phyloP scores from a whole-genome alignment of 768 basidiomycete species.

The Collybia sordida region DNA sequence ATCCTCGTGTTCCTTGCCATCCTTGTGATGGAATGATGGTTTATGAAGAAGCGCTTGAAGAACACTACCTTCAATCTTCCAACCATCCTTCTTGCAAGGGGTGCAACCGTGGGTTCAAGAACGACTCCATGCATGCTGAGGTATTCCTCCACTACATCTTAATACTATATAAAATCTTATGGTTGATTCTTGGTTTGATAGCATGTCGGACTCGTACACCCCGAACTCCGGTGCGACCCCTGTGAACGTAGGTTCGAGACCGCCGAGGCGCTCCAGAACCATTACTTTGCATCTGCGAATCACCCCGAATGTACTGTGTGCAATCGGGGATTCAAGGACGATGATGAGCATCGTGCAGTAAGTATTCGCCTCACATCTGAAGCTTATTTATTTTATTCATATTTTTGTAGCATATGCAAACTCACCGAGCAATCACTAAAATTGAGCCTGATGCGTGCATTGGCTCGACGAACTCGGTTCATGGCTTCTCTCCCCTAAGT shows the following conservation, averaged over 20 bases:
- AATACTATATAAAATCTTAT: no score
- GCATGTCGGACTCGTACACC: slow-evolving; percentile 2
- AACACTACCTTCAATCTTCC: slow-evolving; percentile 37
- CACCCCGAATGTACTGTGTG: slow-evolving; percentile 49
- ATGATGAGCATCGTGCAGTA: slow-evolving; percentile 35
- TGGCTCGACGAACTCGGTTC: neutral
- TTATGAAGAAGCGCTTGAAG: slow-evolving; percentile 34
- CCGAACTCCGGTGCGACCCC: slow-evolving; percentile 24
- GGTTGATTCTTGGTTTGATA: neutral
- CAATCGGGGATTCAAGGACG: slow-evolving; percentile 38
- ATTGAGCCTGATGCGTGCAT: neutral
- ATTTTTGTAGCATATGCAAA: slow-evolving; percentile 4
- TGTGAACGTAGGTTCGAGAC: slow-evolving; percentile 42
- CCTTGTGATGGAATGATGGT: slow-evolving; percentile 27
- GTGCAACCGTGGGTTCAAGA: slow-evolving; percentile 13
- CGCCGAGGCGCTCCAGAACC: slow-evolving; percentile 32
- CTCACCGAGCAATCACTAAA: slow-evolving; percentile 1
- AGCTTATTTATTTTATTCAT: neutral
- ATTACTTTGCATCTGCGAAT: slow-evolving; percentile 37
- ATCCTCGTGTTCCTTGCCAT: slow-evolving; percentile 23
- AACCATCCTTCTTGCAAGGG: slow-evolving; percentile 24
- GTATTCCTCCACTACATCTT: slow-evolving; percentile 21
- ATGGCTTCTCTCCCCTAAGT: slow-evolving; percentile 1
- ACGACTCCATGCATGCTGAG: slow-evolving; percentile 25
- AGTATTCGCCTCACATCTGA: slow-evolving; percentile 4